Evolutionary conservation across 768 basidiomycete species (phyloP).

Genomic region (Xerocomellus chrysenteron): DNA sequence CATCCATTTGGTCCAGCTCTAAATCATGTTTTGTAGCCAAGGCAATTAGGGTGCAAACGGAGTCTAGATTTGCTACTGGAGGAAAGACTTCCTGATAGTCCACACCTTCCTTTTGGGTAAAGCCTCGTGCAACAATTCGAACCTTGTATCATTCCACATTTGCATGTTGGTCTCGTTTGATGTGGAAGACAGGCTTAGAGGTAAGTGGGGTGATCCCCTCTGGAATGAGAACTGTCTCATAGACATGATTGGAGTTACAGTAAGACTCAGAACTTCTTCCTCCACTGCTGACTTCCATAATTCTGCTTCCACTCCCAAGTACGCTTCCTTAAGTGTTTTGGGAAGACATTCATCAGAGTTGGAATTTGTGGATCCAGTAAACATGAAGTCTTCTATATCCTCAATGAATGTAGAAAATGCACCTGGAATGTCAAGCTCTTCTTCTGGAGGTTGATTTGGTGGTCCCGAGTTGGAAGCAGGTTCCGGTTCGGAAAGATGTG

Average conservation of each 20-base stretch:
- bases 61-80: slow-evolving; percentile 5
- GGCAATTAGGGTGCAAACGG: background rate
- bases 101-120: slow-evolving; percentile 1
- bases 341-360: too few species aligned
- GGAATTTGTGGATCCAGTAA: too few species aligned
- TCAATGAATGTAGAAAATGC: too few species aligned
- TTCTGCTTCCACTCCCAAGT: background rate
- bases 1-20: slow-evolving; percentile 3
- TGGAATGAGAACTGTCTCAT: background rate
- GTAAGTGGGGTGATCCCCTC: background rate
- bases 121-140: background rate
- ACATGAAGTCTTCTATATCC: too few species aligned
- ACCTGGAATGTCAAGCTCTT: too few species aligned
- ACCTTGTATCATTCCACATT: background rate
- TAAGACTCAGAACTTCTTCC: background rate
- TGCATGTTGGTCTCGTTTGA: background rate
- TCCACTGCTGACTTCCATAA: background rate
- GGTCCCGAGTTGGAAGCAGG: too few species aligned
- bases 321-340: background rate
- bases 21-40: background rate
- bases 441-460: too few species aligned
- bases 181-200: background rate
- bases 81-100: slow-evolving; percentile 5
- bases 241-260: background rate
- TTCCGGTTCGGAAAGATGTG: too few species aligned